Evolutionary conservation across 768 basidiomycete species (phyloP).

Genomic region (Filobasidium floriforme): DNA sequence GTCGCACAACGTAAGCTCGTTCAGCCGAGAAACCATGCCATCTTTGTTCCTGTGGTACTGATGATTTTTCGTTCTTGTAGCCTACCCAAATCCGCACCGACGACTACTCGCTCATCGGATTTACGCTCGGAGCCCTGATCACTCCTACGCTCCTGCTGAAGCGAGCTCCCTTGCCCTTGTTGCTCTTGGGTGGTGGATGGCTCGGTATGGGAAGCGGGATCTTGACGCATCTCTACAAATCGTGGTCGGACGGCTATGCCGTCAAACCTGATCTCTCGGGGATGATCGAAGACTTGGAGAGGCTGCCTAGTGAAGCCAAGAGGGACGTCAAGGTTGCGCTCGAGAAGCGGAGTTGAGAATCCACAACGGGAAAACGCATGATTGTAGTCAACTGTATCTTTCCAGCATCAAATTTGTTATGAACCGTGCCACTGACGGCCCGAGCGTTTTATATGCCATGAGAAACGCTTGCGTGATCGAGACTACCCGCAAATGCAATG

Average conservation of each 20-base stretch:
- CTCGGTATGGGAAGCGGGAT: slow-evolving; percentile 38
- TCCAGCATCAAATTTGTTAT: no score
- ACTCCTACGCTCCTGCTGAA: slow-evolving; percentile 37
- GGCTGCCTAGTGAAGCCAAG: slow-evolving; percentile 15
- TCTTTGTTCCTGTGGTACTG: background rate
- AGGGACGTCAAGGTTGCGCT: background rate
- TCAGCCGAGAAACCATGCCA: background rate
- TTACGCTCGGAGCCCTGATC: slow-evolving; percentile 30
- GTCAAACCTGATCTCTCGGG: slow-evolving; percentile 30
- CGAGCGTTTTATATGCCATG: no score
- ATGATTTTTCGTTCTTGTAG: background rate
- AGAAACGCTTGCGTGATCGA: no score
- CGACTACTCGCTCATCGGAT: slow-evolving; percentile 43
- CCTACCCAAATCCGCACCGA: slow-evolving; percentile 34
- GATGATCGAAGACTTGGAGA: slow-evolving; percentile 17
- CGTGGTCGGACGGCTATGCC: slow-evolving; percentile 29
- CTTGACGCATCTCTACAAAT: slow-evolving; percentile 31
- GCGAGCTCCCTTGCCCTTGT: slow-evolving; percentile 32
- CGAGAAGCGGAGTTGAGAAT: background rate
- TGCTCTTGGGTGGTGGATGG: slow-evolving; percentile 38
- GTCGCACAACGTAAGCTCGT: slow-evolving; percentile 21
- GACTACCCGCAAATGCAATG: background rate
- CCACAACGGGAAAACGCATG: no score
- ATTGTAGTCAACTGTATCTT: no score
- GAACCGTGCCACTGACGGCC: no score